Conservation (phyloP, 1,139 yeast genomes). For the Yamadazyma dushanensis region DNA sequence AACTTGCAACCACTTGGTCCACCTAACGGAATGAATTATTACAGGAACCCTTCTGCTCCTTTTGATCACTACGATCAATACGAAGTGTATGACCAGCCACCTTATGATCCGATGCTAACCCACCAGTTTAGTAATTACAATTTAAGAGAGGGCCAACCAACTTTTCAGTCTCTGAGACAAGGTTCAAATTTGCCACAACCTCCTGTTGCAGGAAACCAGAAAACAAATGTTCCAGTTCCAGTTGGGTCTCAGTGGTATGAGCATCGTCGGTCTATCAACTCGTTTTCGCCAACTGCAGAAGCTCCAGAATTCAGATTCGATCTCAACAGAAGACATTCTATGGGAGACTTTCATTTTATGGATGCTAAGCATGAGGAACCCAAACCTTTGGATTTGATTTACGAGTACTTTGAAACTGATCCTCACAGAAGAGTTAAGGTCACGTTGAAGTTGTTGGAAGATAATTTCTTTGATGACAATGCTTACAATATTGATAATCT, state of each 20-base stretch:
- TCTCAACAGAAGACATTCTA: constrained; percentile 12
- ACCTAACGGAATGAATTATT: no score
- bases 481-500: constrained; percentile 26
- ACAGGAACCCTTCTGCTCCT: no score
- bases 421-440: constrained; percentile 45
- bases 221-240: neutral
- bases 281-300: constrained; percentile 8
- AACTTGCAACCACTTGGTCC: no score
- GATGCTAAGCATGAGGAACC: neutral
- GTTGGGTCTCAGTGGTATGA: constrained; percentile 4
- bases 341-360: constrained; percentile 7
- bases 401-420: constrained; percentile 39
- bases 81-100: no score
- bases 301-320: constrained; percentile 6
- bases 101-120: no score
- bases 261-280: constrained; percentile 4
- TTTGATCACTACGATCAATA: no score
- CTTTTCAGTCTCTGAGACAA: no score
- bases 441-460: constrained; percentile 24
- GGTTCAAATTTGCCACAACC: no score
- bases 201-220: neutral
- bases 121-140: no score
- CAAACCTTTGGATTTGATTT: constrained; percentile 23
- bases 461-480: constrained; percentile 28
- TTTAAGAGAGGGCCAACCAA: no score